A percentile compares a stretch with the other conserved stretches of the same genome.
Evolutionary conservation across 2,329 filamentous ascomycete species (phyloP).

Genomic region (Sporothrix euskadiensis): DNA sequence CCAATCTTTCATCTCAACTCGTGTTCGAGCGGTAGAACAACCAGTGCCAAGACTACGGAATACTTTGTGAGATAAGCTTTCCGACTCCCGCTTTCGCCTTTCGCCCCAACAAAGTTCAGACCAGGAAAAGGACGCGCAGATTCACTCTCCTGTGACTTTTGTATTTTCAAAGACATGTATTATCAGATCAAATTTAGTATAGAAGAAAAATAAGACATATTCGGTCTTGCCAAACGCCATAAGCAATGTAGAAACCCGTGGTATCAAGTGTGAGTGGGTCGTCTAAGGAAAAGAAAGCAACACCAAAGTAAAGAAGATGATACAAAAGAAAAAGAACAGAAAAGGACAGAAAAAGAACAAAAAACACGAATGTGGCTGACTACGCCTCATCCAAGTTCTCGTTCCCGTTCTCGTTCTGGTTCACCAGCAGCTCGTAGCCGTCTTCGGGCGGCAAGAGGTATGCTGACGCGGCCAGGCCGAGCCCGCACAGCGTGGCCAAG

Average conservation of each 20-base stretch:
- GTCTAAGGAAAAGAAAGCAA: neutral
- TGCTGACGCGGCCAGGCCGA: conserved; percentile 65
- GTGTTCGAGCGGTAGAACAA: too few species aligned
- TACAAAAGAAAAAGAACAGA: neutral
- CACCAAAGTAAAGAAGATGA: too few species aligned
- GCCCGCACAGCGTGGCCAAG: conserved; percentile 54
- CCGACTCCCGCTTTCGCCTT: too few species aligned
- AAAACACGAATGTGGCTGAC: neutral
- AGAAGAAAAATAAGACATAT: neutral
- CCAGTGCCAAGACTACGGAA: too few species aligned
- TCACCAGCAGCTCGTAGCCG: conserved; percentile 72
- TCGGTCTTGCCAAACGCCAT: neutral
- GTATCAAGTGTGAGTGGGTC: neutral
- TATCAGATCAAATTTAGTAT: too few species aligned
- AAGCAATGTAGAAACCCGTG: neutral
- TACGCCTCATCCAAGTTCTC: conserved; percentile 55
- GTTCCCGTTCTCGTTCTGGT: conserved; percentile 50
- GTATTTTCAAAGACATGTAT: neutral
- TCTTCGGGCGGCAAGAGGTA: conserved; percentile 74
- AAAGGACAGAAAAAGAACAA: neutral
- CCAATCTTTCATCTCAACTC: too few species aligned
- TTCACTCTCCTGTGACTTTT: too few species aligned
- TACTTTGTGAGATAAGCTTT: too few species aligned
- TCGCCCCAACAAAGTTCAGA: too few species aligned
- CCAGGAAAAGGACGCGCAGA: too few species aligned